A percentile compares a stretch with the other conserved stretches of the same genome.
These are phyloP conservation scores for Thelonectria olida DNA, from an alignment of 2,329 filamentous ascomycete species.

Conservation along the genomic window DNA sequence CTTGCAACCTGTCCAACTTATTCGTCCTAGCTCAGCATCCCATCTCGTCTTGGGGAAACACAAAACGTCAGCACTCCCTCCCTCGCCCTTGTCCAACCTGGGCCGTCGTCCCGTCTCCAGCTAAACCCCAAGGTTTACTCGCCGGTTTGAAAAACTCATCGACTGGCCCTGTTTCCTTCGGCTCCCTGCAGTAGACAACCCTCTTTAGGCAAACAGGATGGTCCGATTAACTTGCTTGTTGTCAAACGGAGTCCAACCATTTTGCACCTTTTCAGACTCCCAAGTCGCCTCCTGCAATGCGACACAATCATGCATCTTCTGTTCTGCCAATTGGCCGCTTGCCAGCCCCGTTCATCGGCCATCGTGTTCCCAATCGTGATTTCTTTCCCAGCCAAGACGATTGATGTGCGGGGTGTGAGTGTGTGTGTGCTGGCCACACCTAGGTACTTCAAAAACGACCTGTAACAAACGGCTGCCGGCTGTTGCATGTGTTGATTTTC, in stretches of 20 bases:
- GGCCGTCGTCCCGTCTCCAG: background rate
- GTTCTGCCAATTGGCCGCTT: background rate
- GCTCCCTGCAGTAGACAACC: background rate
- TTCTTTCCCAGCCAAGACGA: background rate
- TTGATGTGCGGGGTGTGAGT: background rate
- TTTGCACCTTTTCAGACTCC: background rate
- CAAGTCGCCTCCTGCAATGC: background rate
- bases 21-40: background rate
- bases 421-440: background rate
- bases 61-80: background rate
- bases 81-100: too few species aligned
- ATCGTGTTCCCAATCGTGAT: background rate
- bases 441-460: background rate
- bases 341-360: background rate
- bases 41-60: background rate
- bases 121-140: background rate
- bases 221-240: background rate
- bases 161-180: background rate
- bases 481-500: too few species aligned
- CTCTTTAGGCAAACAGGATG: background rate
- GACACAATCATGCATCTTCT: background rate
- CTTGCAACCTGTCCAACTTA: background rate
- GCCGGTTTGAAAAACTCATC: background rate
- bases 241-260: background rate
- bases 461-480: background rate